Conservation (phyloP, 306 rosid species). For the Alnus glutinosa region DNA sequence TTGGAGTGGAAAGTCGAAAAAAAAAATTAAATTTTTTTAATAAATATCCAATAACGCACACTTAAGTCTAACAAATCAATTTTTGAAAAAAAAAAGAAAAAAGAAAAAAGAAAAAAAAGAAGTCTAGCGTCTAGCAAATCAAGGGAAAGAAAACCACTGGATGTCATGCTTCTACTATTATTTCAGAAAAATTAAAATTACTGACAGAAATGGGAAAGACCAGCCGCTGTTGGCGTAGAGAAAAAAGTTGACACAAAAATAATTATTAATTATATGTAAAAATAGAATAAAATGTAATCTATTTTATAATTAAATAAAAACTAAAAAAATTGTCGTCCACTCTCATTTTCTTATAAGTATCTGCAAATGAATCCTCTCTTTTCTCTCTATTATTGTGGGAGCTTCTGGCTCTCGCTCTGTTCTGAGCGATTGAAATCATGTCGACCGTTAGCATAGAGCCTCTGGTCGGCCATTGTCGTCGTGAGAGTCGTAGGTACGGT, state of each 20-base stretch:
- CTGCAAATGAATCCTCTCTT: not conserved
- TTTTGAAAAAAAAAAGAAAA: too few species aligned
- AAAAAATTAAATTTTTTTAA: not conserved
- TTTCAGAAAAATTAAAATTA: too few species aligned
- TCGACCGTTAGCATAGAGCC: slow-evolving; percentile 49
- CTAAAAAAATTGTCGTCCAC: slow-evolving; percentile 8
- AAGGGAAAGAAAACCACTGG: too few species aligned
- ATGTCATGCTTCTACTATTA: too few species aligned
- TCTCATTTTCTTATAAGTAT: not conserved
- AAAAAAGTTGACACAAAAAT: too few species aligned
- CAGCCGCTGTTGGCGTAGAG: too few species aligned
- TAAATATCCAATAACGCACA: too few species aligned
- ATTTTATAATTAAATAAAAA: not conserved
- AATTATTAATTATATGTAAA: too few species aligned
- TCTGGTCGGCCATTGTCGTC: slow-evolving; percentile 30
- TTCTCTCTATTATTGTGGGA: not conserved
- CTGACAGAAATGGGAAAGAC: too few species aligned
- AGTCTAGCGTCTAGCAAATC: too few species aligned
- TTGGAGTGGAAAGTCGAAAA: not conserved
- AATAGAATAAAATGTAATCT: not conserved
- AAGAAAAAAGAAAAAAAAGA: too few species aligned
- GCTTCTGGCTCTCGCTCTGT: not conserved
- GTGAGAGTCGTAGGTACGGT: slow-evolving; percentile 18
- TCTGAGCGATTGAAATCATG: slow-evolving; percentile 37
- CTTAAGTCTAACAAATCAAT: too few species aligned